Conservation (phyloP, 768 basidiomycete species). For the Boletus barrowsii region DNA sequence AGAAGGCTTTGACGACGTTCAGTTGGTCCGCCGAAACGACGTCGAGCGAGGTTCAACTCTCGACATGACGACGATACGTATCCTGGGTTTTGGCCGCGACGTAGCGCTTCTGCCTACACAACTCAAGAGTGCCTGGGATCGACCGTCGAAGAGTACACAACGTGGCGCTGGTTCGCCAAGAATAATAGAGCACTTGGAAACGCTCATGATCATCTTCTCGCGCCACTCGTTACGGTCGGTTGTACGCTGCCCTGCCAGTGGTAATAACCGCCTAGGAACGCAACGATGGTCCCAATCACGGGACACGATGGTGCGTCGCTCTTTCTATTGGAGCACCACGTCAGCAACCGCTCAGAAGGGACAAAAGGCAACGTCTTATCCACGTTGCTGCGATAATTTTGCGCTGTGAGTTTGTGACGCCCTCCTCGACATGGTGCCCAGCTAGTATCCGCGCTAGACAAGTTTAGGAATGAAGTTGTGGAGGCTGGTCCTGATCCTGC, state of each 20-base stretch:
- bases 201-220: not conserved
- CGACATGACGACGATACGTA: not conserved
- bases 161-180: not conserved
- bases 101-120: not conserved
- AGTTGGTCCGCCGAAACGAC: not conserved
- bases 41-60: not conserved
- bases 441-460: not conserved
- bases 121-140: not conserved
- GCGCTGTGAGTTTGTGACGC: not conserved
- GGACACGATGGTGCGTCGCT: no score
- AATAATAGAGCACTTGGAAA: no score
- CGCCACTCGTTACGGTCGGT: not conserved
- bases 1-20: not conserved
- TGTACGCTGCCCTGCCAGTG: not conserved
- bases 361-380: not conserved
- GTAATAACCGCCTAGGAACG: not conserved
- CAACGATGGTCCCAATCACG: not conserved
- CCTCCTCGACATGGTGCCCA: not conserved
- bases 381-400: not conserved
- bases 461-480: not conserved
- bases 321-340: no score
- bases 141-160: not conserved
- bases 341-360: no score
- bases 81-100: not conserved
- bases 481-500: conserved; percentile 6